Conservation (phyloP, 2,329 filamentous ascomycete species). For the Ophiostoma angusticollis region DNA sequence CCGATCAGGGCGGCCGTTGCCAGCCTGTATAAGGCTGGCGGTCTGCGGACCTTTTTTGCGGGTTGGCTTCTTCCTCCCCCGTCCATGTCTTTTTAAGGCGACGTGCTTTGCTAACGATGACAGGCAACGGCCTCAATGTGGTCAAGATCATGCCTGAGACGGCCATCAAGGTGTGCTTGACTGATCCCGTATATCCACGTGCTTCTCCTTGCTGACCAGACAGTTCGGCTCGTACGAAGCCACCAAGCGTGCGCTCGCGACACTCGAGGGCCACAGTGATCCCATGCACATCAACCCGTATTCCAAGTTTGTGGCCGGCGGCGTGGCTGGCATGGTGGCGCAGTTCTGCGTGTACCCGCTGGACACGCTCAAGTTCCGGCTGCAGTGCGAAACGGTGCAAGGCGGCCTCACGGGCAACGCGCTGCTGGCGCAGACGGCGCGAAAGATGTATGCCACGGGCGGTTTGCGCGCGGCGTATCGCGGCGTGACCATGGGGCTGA, state of each 20-base stretch:
- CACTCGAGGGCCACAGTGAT: conserved; percentile 78
- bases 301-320: conserved; percentile 84
- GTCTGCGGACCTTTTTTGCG: conserved; percentile 80
- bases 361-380: conserved; percentile 67
- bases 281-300: conserved; percentile 64
- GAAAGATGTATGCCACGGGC: conserved; percentile 72
- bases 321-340: conserved; percentile 83
- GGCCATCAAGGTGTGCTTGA: conserved; percentile 57
- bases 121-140: conserved; percentile 92
- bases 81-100: neutral
- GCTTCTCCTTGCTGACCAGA: neutral
- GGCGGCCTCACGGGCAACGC: conserved; percentile 73
- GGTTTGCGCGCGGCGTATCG: conserved; percentile 73
- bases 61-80: conserved; percentile 40
- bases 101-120: conserved; percentile 4
- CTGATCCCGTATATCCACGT: neutral
- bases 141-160: conserved; percentile 98
- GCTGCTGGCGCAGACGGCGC: conserved; percentile 68
- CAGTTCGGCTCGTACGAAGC: conserved; percentile 91
- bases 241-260: conserved; percentile 75
- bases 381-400: conserved; percentile 88
- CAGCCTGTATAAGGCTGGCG: conserved; percentile 75
- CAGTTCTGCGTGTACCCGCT: conserved; percentile 95
- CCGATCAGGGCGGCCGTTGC: conserved; percentile 62
- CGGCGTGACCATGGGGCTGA: conserved; percentile 80